phyloP scores from a whole-genome alignment of 805 yeast species.

The Candida ascalaphidarum region DNA sequence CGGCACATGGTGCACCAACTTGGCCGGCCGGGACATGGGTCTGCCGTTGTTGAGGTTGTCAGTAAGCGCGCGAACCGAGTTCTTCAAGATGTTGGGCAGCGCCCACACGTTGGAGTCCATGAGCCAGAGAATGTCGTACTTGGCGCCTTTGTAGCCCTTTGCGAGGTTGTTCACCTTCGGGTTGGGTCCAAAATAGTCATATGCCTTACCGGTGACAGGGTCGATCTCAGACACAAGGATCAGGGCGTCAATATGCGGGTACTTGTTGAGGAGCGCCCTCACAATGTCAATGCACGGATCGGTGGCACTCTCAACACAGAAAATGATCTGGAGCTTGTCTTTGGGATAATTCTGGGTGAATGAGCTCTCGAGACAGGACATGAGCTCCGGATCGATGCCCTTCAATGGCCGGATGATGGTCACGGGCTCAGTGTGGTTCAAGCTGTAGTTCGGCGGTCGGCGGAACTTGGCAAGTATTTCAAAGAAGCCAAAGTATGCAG shows the following conservation, averaged over 20 bases:
- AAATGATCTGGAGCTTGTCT: constrained; percentile 54
- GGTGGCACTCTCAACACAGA: constrained; percentile 57
- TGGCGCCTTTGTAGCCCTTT: constrained; percentile 67
- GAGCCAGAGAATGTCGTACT: constrained; percentile 73
- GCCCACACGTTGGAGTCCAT: constrained; percentile 84
- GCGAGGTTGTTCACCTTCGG: constrained; percentile 84
- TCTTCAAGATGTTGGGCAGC: constrained; percentile 48
- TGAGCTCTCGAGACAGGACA: constrained; percentile 57
- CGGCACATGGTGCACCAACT: constrained; percentile 78
- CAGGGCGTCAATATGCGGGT: constrained; percentile 50
- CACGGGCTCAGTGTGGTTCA: constrained; percentile 33
- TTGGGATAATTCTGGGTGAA: constrained; percentile 61
- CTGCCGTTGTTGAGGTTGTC: constrained; percentile 46
- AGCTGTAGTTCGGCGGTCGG: constrained; percentile 6
- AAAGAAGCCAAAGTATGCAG: constrained; percentile 31
- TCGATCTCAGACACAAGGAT: constrained; percentile 34
- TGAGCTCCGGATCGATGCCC: constrained; percentile 74
- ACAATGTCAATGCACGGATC: constrained; percentile 65
- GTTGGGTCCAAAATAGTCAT: constrained; percentile 65
- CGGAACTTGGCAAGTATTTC: constrained; percentile 27
- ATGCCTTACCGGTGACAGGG: constrained; percentile 8
- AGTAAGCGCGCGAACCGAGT: constrained; percentile 50
- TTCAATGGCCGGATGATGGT: constrained; percentile 76
- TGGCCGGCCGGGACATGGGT: constrained; percentile 32
- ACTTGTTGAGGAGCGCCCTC: constrained; percentile 36